phyloP scores from a whole-genome alignment of 2,329 filamentous ascomycete species.

The Colletotrichum sp. region DNA sequence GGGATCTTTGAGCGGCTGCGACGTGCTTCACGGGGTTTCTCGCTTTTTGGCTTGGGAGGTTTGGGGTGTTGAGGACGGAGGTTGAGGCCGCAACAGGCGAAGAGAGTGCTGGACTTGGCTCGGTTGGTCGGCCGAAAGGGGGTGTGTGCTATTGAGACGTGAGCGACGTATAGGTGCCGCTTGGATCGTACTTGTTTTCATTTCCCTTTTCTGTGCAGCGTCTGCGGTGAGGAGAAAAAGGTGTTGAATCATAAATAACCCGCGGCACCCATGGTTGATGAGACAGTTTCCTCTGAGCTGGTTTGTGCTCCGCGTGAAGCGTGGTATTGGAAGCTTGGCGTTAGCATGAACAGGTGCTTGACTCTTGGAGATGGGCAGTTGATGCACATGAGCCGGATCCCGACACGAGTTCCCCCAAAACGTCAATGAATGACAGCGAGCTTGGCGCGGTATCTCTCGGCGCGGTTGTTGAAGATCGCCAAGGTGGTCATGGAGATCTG shows the following conservation, averaged over 20 bases:
- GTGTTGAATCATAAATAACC: not conserved
- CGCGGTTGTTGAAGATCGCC: not conserved
- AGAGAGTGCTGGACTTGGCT: not conserved
- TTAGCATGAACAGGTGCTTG: not conserved
- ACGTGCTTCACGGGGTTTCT: not conserved
- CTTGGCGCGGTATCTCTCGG: not conserved
- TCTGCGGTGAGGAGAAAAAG: too few relatives aligned
- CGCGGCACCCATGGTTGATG: not conserved
- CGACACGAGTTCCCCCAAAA: not conserved
- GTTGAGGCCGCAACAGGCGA: not conserved
- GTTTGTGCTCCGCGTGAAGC: not conserved
- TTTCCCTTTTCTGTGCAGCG: not conserved
- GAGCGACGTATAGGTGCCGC: slow-evolving; percentile 1
- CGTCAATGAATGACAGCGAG: not conserved
- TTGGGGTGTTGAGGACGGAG: not conserved
- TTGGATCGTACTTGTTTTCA: not conserved
- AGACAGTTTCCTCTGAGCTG: not conserved
- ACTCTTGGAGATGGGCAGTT: not conserved
- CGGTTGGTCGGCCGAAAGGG: not conserved
- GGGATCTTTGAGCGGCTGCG: not conserved
- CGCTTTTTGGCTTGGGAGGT: not conserved
- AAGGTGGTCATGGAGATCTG: not conserved
- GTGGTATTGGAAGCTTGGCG: not conserved
- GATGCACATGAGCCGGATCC: not conserved
- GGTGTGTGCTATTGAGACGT: not conserved